phyloP scores from a whole-genome alignment of 148 eudicot genomes.

The Silene latifolia region DNA sequence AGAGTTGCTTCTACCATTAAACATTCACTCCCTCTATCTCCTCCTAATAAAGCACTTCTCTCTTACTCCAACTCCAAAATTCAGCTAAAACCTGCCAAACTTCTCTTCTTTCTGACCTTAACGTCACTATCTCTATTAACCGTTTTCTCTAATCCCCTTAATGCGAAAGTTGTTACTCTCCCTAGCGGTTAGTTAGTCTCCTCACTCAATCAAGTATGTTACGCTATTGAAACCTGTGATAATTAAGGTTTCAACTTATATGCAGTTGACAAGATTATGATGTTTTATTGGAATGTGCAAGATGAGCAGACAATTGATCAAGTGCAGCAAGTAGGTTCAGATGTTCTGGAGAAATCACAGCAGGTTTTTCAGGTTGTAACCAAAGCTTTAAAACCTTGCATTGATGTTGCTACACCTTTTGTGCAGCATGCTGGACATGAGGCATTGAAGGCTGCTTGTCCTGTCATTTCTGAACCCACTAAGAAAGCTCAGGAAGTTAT shows the following conservation, averaged over 20 bases:
- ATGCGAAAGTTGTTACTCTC: conserved; percentile 56
- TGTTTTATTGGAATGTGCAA: conserved; percentile 31
- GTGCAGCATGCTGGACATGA: conserved; percentile 70
- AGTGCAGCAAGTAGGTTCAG: too few species aligned
- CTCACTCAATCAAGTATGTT: conserved; percentile 70
- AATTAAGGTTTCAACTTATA: too few species aligned
- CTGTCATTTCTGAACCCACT: conserved; percentile 67
- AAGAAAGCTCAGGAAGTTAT: too few species aligned
- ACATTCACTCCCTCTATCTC: conserved; percentile 34
- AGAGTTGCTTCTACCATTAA: conserved; percentile 60
- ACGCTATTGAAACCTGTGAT: neutral
- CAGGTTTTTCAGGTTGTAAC: conserved; percentile 41
- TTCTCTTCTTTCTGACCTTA: too few species aligned
- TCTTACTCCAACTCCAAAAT: too few species aligned
- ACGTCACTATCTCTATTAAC: too few species aligned
- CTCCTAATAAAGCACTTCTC: too few species aligned
- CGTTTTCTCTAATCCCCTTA: conserved; percentile 47
- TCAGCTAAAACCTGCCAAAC: too few species aligned
- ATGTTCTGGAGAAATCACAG: conserved; percentile 43
- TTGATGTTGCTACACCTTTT: conserved; percentile 71
- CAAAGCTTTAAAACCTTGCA: conserved; percentile 61
- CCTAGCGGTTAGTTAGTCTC: conserved; percentile 80
- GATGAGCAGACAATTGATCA: conserved; percentile 78
- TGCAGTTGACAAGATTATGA: too few species aligned
- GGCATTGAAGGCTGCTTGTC: conserved; percentile 68